Percentiles rank a stretch among this genome's conserved stretches.
Evolutionary conservation across 116 monocot species (phyloP).

Genomic region (Cymodocea nodosa): DNA sequence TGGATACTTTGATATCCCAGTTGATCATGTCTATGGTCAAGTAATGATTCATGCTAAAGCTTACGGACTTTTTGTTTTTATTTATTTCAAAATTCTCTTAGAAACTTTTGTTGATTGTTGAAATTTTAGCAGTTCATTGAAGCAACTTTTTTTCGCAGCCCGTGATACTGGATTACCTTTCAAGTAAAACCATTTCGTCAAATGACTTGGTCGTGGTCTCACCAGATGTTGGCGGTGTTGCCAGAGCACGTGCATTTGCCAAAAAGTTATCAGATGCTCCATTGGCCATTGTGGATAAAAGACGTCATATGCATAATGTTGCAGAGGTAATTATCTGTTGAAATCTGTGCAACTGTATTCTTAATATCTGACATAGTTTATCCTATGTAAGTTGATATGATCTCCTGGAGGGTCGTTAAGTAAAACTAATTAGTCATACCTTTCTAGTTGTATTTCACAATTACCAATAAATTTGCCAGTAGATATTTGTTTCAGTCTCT

Average conservation of each 20-base stretch:
- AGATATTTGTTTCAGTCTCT: no score
- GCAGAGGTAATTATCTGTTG: constrained; percentile 50
- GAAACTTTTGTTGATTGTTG: not conserved
- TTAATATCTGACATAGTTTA: no score
- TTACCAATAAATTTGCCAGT: no score
- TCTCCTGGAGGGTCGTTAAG: no score
- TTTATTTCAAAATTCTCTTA: no score
- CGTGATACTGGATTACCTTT: constrained; percentile 94
- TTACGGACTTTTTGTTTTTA: not conserved
- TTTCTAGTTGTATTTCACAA: no score
- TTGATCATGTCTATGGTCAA: constrained; percentile 93
- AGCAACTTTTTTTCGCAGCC: constrained; percentile 32
- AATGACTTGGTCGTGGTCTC: constrained; percentile 94
- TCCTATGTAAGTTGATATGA: no score
- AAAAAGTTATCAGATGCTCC: constrained; percentile 98
- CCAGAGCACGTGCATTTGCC: constrained; percentile 95
- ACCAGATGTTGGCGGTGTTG: constrained; percentile 97
- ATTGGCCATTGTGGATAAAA: constrained; percentile 96
- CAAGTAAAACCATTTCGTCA: constrained; percentile 91
- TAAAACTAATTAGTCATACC: no score
- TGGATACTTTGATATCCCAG: constrained; percentile 96
- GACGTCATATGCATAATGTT: constrained; percentile 93
- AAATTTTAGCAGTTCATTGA: not conserved
- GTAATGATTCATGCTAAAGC: constrained; percentile 19
- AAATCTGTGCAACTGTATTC: no score